Percentiles rank a stretch among this genome's conserved stretches.
These are phyloP conservation scores for Eucalyptus dawsonii DNA, from an alignment of 345 rosid species.

Conservation along the genomic window DNA sequence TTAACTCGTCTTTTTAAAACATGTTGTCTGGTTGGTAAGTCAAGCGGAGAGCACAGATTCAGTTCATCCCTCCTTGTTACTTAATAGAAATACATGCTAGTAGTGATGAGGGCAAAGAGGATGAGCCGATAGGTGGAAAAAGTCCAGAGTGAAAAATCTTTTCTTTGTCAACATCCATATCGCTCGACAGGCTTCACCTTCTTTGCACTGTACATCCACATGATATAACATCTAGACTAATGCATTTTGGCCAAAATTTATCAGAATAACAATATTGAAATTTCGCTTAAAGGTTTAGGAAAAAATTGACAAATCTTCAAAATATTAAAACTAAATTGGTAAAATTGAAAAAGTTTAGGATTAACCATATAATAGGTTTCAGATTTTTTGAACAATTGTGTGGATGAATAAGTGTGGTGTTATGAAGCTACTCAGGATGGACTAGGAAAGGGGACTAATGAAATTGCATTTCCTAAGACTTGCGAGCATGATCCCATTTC, in stretches of 20 bases:
- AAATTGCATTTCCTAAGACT: not conserved
- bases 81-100: not conserved
- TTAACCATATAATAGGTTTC: fast-evolving
- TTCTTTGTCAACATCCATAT: not conserved
- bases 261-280: no score
- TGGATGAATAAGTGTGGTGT: not conserved
- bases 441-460: not conserved
- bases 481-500: not conserved
- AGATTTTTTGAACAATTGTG: not conserved
- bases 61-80: not conserved
- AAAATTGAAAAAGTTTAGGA: no score
- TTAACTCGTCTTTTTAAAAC: not conserved
- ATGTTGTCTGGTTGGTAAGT: not conserved
- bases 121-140: not conserved
- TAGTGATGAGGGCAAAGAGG: not conserved
- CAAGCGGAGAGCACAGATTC: not conserved
- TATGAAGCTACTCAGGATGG: not conserved
- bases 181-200: not conserved
- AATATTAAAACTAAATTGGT: fast-evolving
- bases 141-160: not conserved
- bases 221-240: not conserved
- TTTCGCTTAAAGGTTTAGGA: no score
- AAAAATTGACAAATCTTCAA: no score
- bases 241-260: not conserved
- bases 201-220: not conserved